Evolutionary conservation across 352 stramenopile genomes (phyloP).

Genomic region (Halophytophthora batemanensis): DNA sequence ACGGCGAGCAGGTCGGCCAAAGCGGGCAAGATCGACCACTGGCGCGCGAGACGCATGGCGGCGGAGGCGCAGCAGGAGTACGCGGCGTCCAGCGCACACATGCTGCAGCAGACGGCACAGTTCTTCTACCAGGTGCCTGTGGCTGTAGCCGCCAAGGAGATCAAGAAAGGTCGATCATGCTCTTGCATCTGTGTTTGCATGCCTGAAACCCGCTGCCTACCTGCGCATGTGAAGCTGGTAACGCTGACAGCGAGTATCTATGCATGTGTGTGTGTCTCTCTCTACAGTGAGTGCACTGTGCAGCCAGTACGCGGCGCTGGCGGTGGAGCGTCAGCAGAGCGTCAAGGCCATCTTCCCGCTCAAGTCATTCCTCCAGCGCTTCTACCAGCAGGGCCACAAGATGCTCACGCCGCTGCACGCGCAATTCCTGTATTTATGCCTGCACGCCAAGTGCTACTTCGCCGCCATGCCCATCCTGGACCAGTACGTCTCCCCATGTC

Average conservation of each 20-base stretch:
- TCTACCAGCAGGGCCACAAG: constrained; percentile 51
- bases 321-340: constrained; percentile 47
- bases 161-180: constrained; percentile 59
- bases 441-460: constrained; percentile 78
- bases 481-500: constrained; percentile 39
- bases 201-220: no score
- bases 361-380: constrained; percentile 58
- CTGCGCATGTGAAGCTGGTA: no score
- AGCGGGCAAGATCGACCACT: constrained; percentile 51
- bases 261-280: not conserved
- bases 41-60: constrained; percentile 18
- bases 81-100: constrained; percentile 10
- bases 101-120: constrained; percentile 47
- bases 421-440: constrained; percentile 77
- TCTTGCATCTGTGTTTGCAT: no score
- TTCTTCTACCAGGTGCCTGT: constrained; percentile 51
- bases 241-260: no score
- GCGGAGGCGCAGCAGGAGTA: constrained; percentile 26
- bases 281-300: constrained; percentile 47
- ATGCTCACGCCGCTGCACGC: constrained; percentile 64
- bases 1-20: constrained; percentile 45
- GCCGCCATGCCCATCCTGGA: constrained; percentile 63
- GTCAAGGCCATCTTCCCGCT: constrained; percentile 71
- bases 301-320: constrained; percentile 45
- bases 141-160: constrained; percentile 49